phyloP scores from a whole-genome alignment of 306 rosid species.

The Pueraria montana region DNA sequence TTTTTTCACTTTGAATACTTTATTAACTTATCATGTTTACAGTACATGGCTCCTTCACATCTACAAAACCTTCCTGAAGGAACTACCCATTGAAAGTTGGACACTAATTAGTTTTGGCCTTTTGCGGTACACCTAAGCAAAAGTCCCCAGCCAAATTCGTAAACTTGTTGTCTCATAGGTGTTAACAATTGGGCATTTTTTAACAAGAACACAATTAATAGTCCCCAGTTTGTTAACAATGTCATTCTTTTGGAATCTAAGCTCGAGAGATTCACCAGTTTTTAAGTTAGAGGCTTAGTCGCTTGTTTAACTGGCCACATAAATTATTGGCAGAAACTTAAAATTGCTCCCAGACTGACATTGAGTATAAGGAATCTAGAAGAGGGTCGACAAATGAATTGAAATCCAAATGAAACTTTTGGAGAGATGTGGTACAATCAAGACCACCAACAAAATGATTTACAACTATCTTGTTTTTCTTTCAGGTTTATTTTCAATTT shows the following conservation, averaged over 20 bases:
- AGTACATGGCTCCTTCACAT: slow-evolving; percentile 67
- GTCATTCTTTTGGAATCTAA: slow-evolving; percentile 80
- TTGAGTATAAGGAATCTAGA: no score
- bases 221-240: slow-evolving; percentile 85
- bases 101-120: slow-evolving; percentile 78
- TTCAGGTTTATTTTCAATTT: no score
- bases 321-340: no score
- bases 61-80: slow-evolving; percentile 90
- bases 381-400: no score
- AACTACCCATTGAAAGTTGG: slow-evolving; percentile 81
- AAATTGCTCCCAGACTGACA: no score
- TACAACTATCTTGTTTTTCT: no score
- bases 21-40: not conserved
- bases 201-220: slow-evolving; percentile 66
- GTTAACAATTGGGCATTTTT: not conserved
- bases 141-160: slow-evolving; percentile 75
- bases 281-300: no score
- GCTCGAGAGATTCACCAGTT: slow-evolving; percentile 62
- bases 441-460: no score
- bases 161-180: slow-evolving; percentile 56
- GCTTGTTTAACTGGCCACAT: no score
- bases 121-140: slow-evolving; percentile 71
- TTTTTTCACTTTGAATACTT: not conserved
- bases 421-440: no score
- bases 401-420: no score